Evolutionary conservation across 2,329 filamentous ascomycete species (phyloP).

Genomic region (Sarocladium brachiariae): DNA sequence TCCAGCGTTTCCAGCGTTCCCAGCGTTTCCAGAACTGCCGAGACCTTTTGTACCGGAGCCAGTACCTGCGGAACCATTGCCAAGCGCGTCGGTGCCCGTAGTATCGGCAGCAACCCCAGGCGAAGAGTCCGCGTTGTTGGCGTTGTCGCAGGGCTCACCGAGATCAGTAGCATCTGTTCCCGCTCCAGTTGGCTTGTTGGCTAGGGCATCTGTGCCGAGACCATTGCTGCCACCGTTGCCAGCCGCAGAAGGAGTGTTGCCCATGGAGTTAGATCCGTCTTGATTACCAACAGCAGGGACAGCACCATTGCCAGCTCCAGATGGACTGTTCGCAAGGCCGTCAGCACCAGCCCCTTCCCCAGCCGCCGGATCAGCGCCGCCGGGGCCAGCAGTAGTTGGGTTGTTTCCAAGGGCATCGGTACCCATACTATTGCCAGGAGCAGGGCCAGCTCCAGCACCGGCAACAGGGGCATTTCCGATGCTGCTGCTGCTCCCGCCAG

Average conservation of each 20-base stretch:
- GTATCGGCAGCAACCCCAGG: too few relatives aligned
- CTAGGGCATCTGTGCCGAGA: not conserved
- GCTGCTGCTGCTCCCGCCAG: too few relatives aligned
- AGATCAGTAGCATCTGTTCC: not conserved
- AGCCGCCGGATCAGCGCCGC: too few relatives aligned
- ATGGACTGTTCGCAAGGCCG: too few relatives aligned
- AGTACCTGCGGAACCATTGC: conserved; percentile 9
- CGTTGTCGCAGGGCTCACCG: not conserved
- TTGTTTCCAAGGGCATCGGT: not conserved
- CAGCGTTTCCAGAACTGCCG: too few relatives aligned
- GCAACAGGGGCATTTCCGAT: too few relatives aligned
- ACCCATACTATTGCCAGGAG: not conserved
- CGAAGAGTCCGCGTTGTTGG: not conserved
- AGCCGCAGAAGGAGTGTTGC: not conserved
- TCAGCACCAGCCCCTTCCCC: too few relatives aligned
- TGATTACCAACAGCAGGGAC: too few relatives aligned
- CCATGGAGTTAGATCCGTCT: too few relatives aligned
- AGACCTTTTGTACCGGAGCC: too few relatives aligned
- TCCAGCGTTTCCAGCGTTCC: not conserved
- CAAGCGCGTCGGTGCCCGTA: not conserved
- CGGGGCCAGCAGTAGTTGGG: not conserved
- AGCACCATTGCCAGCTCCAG: too few relatives aligned
- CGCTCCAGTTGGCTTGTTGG: not conserved
- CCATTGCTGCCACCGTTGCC: not conserved
- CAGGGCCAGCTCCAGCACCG: too few relatives aligned